These are phyloP conservation scores for Alternaria sp. DNA, from an alignment of 2,329 filamentous ascomycete species.

Conservation along the genomic window DNA sequence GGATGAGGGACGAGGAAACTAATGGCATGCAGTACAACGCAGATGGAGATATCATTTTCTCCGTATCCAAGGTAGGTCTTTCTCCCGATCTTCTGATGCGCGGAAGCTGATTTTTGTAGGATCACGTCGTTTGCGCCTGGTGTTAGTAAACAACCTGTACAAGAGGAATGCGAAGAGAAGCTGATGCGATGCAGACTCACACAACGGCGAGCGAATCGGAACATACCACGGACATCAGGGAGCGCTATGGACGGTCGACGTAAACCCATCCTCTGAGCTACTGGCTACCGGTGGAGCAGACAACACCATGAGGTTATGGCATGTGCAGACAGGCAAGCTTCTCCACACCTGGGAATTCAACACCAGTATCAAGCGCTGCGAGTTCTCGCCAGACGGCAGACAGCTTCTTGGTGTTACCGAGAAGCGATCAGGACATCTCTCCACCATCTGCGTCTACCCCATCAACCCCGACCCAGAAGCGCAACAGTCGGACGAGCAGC, in stretches of 20 bases:
- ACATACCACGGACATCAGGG: constrained; percentile 95
- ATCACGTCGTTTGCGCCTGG: constrained; percentile 97
- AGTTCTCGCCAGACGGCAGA: constrained; percentile 93
- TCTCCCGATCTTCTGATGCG: not conserved
- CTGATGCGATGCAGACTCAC: constrained; percentile 61
- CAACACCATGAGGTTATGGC: constrained; percentile 98
- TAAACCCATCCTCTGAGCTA: constrained; percentile 88
- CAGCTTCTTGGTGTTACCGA: constrained; percentile 93
- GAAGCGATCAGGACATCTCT: constrained; percentile 96
- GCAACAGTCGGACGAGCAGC: constrained; percentile 83
- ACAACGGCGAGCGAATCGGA: constrained; percentile 96
- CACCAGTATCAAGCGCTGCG: constrained; percentile 95
- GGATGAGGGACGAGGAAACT: not conserved
- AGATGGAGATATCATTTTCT: constrained; percentile 97
- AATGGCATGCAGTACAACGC: constrained; percentile 59
- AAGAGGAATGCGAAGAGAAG: constrained; percentile 6
- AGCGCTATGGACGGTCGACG: constrained; percentile 98
- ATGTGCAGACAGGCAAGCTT: constrained; percentile 88
- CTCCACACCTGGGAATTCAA: constrained; percentile 98
- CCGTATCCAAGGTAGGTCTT: constrained; percentile 57
- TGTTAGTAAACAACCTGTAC: constrained; percentile 50
- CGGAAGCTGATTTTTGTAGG: constrained; percentile 43
- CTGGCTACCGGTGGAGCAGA: constrained; percentile 96
- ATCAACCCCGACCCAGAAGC: constrained; percentile 83
- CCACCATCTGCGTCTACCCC: constrained; percentile 91